phyloP scores from a whole-genome alignment of 352 stramenopile genomes.

The Phytophthora constricta region DNA sequence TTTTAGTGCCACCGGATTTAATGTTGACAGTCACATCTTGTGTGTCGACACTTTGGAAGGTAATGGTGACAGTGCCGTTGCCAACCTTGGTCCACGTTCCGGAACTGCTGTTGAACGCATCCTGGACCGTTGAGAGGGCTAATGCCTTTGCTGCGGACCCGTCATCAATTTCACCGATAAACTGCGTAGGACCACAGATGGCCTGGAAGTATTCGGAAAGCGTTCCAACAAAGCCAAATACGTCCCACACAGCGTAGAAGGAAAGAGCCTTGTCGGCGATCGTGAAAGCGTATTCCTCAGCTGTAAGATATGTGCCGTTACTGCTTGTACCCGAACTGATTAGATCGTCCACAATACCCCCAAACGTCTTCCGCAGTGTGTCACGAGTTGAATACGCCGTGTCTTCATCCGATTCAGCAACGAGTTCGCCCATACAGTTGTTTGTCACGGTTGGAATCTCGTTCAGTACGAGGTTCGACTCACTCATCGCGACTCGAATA shows the following conservation, averaged over 20 bases:
- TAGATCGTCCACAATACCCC: slow-evolving; percentile 53
- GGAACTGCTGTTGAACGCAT: slow-evolving; percentile 47
- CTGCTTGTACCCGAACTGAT: slow-evolving; percentile 50
- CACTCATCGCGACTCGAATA: slow-evolving; percentile 27
- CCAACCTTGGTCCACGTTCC: slow-evolving; percentile 43
- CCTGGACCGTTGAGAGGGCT: slow-evolving; percentile 42
- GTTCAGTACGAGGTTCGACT: slow-evolving; percentile 49
- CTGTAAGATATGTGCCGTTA: slow-evolving; percentile 39
- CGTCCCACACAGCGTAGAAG: slow-evolving; percentile 54
- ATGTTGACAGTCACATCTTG: slow-evolving; percentile 51
- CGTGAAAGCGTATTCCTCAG: slow-evolving; percentile 44
- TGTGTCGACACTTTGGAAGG: slow-evolving; percentile 39
- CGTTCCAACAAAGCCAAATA: slow-evolving; percentile 45
- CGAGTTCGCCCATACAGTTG: slow-evolving; percentile 50
- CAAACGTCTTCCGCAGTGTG: slow-evolving; percentile 48
- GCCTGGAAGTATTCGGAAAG: slow-evolving; percentile 59
- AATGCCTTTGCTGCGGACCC: slow-evolving; percentile 49
- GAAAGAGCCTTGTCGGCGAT: slow-evolving; percentile 50
- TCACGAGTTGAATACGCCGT: slow-evolving; percentile 39
- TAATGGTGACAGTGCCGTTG: slow-evolving; percentile 41
- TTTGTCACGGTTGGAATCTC: slow-evolving; percentile 58
- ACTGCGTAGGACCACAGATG: slow-evolving; percentile 57
- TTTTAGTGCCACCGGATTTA: slow-evolving; percentile 37
- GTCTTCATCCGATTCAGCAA: slow-evolving; percentile 26
- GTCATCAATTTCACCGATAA: slow-evolving; percentile 55